phyloP scores from a whole-genome alignment of 805 yeast species.

The Pichia scutulata region DNA sequence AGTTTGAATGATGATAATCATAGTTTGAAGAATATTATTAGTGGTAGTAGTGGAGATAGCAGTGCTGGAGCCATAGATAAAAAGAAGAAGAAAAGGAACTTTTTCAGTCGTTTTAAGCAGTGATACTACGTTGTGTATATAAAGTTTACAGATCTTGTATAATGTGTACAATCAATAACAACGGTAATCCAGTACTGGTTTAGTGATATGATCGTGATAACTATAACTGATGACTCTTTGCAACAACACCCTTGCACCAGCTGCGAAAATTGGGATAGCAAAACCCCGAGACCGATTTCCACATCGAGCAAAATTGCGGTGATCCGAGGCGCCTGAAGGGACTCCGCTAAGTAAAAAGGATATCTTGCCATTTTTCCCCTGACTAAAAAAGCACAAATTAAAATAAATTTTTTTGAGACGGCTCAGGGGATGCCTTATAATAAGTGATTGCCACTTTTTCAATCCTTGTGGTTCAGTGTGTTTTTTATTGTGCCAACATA shows the following conservation, averaged over 20 bases:
- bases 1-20: not conserved
- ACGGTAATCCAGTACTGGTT: no score
- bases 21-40: not conserved
- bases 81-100: not conserved
- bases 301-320: not conserved
- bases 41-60: not conserved
- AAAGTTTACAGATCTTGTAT: not conserved
- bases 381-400: no score
- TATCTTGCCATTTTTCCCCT: no score
- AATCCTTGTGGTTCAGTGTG: no score
- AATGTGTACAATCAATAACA: not conserved
- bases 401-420: not conserved
- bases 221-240: no score
- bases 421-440: not conserved
- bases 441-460: not conserved
- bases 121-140: not conserved
- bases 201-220: no score
- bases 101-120: not conserved
- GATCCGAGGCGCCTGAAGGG: not conserved
- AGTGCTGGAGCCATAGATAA: not conserved
- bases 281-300: not conserved
- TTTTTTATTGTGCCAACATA: not conserved
- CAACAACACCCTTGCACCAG: no score
- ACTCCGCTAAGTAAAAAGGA: no score
- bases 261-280: no score